A percentile compares a stretch with the other conserved stretches of the same genome.
Conservation (phyloP, 2,329 filamentous ascomycete species). For the Botryotinia narcissicola region DNA sequence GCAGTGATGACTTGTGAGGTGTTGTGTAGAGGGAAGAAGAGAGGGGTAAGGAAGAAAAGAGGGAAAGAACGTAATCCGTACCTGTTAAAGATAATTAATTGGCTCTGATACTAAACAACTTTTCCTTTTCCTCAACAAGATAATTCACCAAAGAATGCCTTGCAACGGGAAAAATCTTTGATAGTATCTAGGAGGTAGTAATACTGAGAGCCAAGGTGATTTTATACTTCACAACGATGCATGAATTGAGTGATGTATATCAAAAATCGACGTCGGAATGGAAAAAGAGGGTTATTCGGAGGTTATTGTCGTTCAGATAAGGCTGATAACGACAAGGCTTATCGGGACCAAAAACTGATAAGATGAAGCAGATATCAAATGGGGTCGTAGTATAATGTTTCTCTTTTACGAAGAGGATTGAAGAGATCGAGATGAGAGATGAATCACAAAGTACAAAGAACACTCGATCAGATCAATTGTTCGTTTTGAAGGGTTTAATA, state of each 20-base stretch:
- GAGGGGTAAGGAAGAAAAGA: neutral
- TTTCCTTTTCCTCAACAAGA: neutral
- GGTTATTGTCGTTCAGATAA: neutral
- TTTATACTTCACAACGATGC: slow-evolving; percentile 5
- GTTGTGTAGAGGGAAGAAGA: neutral
- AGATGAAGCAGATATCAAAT: neutral
- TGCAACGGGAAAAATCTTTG: neutral
- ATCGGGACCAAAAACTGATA: neutral
- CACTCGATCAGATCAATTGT: neutral
- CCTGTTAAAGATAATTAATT: neutral
- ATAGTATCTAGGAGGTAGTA: neutral
- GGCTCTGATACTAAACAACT: no score
- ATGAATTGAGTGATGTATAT: neutral
- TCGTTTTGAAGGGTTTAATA: neutral
- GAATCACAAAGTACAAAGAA: neutral
- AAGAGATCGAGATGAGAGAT: neutral
- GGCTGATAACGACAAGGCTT: neutral
- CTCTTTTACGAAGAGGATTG: neutral
- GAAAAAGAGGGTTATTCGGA: neutral
- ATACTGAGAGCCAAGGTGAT: neutral
- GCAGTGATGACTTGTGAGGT: neutral
- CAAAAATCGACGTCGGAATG: neutral
- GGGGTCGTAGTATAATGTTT: neutral
- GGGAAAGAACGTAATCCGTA: neutral
- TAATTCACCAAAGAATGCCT: neutral